A percentile compares a stretch with the other conserved stretches of the same genome.
Evolutionary conservation across 306 rosid species (phyloP).

Genomic region (Trifolium fragiferum): DNA sequence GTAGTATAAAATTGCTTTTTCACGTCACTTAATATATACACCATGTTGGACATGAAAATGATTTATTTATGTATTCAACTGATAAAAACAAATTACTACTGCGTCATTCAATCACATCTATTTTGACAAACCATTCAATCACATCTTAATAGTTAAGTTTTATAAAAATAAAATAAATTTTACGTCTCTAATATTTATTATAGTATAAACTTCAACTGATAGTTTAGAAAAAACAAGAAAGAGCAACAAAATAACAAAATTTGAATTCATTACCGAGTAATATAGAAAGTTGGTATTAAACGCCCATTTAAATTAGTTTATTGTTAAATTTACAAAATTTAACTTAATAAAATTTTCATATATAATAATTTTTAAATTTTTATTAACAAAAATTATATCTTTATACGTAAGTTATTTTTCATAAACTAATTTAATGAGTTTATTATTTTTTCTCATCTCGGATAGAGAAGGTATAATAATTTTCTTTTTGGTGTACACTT

Average conservation of each 20-base stretch:
- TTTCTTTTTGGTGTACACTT: no score
- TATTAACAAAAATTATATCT: no score
- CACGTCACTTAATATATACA: constrained; percentile 22
- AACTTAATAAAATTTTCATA: no score
- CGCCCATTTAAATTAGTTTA: no score
- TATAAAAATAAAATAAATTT: background rate
- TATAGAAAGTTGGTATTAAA: background rate
- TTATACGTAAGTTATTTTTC: no score
- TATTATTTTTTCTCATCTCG: no score
- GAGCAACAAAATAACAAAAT: background rate
- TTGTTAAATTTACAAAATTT: no score
- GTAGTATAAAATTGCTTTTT: constrained; percentile 31
- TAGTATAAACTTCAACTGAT: no score
- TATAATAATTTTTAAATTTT: no score
- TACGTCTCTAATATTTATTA: background rate
- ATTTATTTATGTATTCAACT: background rate
- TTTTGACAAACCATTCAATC: background rate
- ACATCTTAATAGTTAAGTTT: constrained; percentile 12
- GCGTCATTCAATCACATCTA: constrained; percentile 12
- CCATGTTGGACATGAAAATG: constrained; percentile 4
- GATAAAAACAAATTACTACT: background rate
- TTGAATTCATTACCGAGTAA: background rate
- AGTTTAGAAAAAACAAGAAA: background rate
- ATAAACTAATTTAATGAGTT: no score
- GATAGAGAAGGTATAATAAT: no score